These are phyloP conservation scores for Rhodomyrtus tomentosa DNA, from an alignment of 345 rosid species.

Conservation along the genomic window DNA sequence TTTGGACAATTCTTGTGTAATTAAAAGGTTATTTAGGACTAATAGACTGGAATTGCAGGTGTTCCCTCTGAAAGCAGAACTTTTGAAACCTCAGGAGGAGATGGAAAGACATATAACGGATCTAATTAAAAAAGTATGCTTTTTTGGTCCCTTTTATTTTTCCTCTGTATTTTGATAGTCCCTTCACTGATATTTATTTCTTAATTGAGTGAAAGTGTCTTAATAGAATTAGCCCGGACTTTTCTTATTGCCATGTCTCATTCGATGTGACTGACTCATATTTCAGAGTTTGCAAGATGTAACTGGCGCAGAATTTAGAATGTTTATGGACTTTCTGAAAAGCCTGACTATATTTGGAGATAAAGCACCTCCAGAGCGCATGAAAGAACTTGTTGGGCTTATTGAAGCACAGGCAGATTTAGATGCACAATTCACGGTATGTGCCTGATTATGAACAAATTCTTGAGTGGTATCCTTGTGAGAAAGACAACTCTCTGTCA, in stretches of 20 bases:
- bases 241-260: neutral
- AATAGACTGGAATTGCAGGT: slow-evolving; percentile 36
- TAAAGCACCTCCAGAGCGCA: slow-evolving; percentile 85
- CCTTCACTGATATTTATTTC: neutral
- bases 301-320: slow-evolving; percentile 91
- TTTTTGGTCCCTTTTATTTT: neutral
- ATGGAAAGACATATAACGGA: slow-evolving; percentile 95
- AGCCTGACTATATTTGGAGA: slow-evolving; percentile 86
- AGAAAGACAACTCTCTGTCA: neutral
- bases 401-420: slow-evolving; percentile 97
- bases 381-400: slow-evolving; percentile 83
- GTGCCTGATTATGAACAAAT: neutral
- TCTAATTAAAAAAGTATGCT: slow-evolving; percentile 64
- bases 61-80: slow-evolving; percentile 80
- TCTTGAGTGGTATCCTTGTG: neutral
- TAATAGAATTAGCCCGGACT: neutral
- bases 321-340: slow-evolving; percentile 97
- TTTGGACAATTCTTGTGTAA: neutral
- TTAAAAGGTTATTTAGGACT: neutral
- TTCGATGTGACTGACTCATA: slow-evolving; percentile 3
- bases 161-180: neutral
- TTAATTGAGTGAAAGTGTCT: neutral
- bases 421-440: slow-evolving; percentile 81
- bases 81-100: slow-evolving; percentile 89
- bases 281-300: slow-evolving; percentile 90